A percentile compares a stretch with the other conserved stretches of the same genome.
Evolutionary conservation across 202 grass and related monocot species (phyloP).

Genomic region (Panicum virgatum): DNA sequence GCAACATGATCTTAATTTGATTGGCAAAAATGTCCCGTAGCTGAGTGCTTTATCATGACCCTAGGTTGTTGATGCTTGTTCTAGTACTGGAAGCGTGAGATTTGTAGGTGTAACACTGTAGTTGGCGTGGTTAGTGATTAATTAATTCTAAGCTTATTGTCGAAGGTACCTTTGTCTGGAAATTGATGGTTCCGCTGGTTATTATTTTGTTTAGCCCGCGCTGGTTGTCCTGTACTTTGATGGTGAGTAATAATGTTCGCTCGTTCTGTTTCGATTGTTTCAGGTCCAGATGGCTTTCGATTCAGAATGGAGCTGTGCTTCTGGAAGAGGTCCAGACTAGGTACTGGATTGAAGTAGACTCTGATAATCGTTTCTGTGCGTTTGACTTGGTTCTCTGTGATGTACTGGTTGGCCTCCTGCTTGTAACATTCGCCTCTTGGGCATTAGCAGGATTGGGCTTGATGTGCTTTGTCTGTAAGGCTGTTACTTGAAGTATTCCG

Average conservation of each 20-base stretch:
- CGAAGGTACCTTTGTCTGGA: background rate
- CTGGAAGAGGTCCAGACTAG: background rate
- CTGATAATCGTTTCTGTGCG: slow-evolving; percentile 18
- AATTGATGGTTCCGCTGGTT: background rate
- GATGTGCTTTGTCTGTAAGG: background rate
- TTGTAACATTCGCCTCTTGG: background rate
- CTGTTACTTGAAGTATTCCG: background rate
- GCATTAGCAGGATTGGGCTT: background rate
- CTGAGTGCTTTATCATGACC: no score
- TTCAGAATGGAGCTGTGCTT: background rate
- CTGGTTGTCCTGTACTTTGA: background rate
- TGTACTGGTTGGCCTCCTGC: background rate
- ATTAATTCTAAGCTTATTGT: background rate
- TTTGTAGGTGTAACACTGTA: background rate
- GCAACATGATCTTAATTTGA: slow-evolving; percentile 4
- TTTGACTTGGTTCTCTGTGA: background rate
- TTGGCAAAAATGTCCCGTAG: background rate
- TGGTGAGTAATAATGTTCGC: slow-evolving; percentile 1
- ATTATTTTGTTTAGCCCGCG: background rate
- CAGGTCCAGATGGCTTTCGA: slow-evolving; percentile 4
- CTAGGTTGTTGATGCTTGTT: slow-evolving; percentile 13
- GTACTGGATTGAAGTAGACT: slow-evolving; percentile 6
- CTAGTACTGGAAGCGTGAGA: background rate
- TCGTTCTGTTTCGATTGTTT: slow-evolving; percentile 1
- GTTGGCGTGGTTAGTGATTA: background rate